These are phyloP conservation scores for Fraxinus dipetala DNA, from an alignment of 305 asterid species.

Conservation along the genomic window DNA sequence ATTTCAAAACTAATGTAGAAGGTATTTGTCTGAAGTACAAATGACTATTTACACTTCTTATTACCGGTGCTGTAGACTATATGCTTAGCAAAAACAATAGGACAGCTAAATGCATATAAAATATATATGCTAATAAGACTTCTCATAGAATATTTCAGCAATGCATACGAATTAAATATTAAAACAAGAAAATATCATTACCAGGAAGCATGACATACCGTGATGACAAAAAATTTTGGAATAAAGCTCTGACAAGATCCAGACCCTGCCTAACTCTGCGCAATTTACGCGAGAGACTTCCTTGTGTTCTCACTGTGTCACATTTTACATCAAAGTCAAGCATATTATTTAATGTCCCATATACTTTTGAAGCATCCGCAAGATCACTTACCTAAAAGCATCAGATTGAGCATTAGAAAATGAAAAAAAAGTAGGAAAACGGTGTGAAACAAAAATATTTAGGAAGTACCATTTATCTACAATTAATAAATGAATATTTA, in stretches of 20 bases:
- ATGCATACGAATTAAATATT: not conserved
- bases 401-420: not conserved
- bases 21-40: not conserved
- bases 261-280: constrained; percentile 98
- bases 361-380: constrained; percentile 53
- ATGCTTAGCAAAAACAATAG: not conserved
- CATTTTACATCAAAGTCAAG: constrained; percentile 61
- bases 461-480: not conserved
- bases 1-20: not conserved
- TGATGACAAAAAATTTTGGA: constrained; percentile 76
- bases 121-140: not conserved
- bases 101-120: not conserved
- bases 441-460: not conserved
- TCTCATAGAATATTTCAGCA: not conserved
- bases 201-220: constrained; percentile 47
- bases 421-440: not conserved
- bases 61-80: not conserved
- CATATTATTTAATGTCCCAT: constrained; percentile 48
- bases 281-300: constrained; percentile 86
- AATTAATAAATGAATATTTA: not conserved
- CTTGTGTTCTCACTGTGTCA: constrained; percentile 66
- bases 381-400: constrained; percentile 66
- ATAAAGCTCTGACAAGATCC: constrained; percentile 81
- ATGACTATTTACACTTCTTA: not conserved
- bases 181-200: not conserved